Conservation (phyloP, 305 asterid genomes). For the Solanum aculeatissimum region DNA sequence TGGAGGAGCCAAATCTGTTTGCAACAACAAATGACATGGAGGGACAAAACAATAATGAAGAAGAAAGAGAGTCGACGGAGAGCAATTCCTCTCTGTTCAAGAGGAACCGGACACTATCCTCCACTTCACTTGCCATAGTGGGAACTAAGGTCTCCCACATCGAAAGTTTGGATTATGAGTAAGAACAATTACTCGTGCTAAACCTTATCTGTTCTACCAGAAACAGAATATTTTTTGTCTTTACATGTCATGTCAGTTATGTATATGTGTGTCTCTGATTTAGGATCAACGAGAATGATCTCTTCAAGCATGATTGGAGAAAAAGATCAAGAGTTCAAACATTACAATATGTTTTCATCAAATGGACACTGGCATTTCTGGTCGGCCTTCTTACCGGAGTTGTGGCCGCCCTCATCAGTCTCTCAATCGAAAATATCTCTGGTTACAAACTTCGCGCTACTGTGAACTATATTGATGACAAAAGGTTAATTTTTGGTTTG, state of each 20-base stretch:
- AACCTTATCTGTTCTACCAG: background rate
- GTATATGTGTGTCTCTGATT: background rate
- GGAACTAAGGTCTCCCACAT: conserved; percentile 81
- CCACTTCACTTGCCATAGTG: conserved; percentile 56
- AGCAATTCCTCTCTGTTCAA: conserved; percentile 50
- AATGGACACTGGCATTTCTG: conserved; percentile 73
- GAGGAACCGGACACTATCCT: conserved; percentile 49
- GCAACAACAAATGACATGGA: conserved; percentile 4
- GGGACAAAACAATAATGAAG: background rate
- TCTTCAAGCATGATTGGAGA: conserved; percentile 96
- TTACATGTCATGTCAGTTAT: background rate
- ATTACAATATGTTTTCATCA: conserved; percentile 59
- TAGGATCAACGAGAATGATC: conserved; percentile 88
- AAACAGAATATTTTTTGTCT: background rate
- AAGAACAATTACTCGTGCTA: conserved; percentile 9
- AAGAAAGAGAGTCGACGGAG: conserved; percentile 41
- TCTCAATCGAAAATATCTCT: conserved; percentile 74
- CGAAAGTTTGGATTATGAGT: conserved; percentile 95
- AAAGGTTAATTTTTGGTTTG: conserved; percentile 32
- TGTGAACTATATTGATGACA: conserved; percentile 38
- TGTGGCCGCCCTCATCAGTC: conserved; percentile 67
- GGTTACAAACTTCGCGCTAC: conserved; percentile 72
- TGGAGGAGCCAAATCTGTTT: conserved; percentile 27
- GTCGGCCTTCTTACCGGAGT: conserved; percentile 80
- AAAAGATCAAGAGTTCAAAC: conserved; percentile 72